Percentiles rank a stretch among this genome's conserved stretches.
These are phyloP conservation scores for Hypoxylon rickii DNA, from an alignment of 495 filamentous ascomycete species.

Conservation along the genomic window DNA sequence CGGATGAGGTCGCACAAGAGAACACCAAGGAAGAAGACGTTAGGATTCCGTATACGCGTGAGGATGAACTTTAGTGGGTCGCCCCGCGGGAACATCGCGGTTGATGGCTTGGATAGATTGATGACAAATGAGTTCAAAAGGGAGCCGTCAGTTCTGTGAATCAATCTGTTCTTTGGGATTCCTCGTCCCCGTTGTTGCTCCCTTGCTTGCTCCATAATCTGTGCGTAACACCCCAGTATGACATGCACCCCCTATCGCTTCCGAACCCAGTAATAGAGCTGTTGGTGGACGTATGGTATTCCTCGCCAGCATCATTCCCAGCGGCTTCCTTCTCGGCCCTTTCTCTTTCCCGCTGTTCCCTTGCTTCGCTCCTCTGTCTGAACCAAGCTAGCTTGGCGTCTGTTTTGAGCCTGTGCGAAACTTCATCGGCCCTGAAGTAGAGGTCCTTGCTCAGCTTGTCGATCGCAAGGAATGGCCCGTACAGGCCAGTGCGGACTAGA, in stretches of 20 bases:
- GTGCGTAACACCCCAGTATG: no score
- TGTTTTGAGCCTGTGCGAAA: background rate
- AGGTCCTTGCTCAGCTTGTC: slow-evolving; percentile 9
- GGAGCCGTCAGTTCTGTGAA: no score
- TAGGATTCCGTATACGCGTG: background rate
- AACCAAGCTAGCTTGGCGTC: background rate
- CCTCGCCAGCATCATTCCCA: no score
- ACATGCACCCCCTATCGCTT: no score
- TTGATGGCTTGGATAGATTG: no score
- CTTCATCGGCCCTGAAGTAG: background rate
- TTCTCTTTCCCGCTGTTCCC: background rate
- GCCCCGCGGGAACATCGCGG: background rate
- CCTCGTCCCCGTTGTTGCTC: no score
- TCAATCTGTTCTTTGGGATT: no score
- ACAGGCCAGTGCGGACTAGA: slow-evolving; percentile 23
- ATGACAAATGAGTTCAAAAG: no score
- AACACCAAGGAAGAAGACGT: background rate
- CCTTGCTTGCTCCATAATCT: no score
- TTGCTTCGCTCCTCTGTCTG: background rate
- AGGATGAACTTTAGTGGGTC: background rate
- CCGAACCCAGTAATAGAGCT: no score
- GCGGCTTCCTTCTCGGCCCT: background rate
- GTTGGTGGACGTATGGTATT: no score
- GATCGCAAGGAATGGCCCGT: slow-evolving; percentile 10
- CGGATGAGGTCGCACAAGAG: slow-evolving; percentile 10